These are phyloP conservation scores for Lagenidium giganteum DNA, from an alignment of 352 stramenopile genomes.

Conservation along the genomic window DNA sequence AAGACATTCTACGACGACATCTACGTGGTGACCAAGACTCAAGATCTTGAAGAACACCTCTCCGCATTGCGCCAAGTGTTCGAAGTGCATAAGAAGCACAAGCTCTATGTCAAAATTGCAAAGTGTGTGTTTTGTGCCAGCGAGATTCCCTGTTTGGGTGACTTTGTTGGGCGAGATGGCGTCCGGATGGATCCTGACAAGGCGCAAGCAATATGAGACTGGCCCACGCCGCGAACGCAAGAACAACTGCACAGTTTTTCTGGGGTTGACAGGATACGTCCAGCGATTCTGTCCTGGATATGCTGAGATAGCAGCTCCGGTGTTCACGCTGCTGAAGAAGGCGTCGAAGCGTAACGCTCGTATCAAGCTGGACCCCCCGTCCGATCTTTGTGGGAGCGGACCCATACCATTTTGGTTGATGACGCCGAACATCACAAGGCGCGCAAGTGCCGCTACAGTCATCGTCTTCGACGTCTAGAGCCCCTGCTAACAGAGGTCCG, in stretches of 20 bases:
- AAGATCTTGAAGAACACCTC: constrained; percentile 11
- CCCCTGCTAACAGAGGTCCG: too few relatives aligned
- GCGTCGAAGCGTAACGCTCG: too few relatives aligned
- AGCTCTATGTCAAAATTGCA: constrained; percentile 21
- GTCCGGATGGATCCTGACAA: constrained; percentile 16
- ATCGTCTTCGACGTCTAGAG: too few relatives aligned
- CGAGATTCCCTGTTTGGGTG: constrained; percentile 24
- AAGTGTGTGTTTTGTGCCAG: constrained; percentile 19
- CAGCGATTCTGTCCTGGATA: constrained; percentile 7
- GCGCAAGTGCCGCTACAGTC: too few relatives aligned
- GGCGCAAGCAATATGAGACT: constrained; percentile 2
- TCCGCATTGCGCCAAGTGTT: constrained; percentile 12
- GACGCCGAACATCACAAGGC: too few relatives aligned
- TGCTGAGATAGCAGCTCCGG: constrained; percentile 5
- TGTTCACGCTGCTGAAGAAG: too few relatives aligned
- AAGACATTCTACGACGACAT: constrained; percentile 21
- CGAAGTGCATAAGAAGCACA: background rate
- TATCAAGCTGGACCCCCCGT: too few relatives aligned
- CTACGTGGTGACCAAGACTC: constrained; percentile 13
- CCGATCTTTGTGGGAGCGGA: too few relatives aligned
- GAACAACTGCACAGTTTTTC: constrained; percentile 4
- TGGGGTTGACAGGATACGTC: constrained; percentile 11
- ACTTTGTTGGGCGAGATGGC: constrained; percentile 15
- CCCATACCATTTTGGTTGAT: too few relatives aligned
- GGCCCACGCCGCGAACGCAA: constrained; percentile 8